A percentile compares a stretch with the other conserved stretches of the same genome.
These are phyloP conservation scores for Clonostachys byssicola DNA, from an alignment of 2,329 filamentous ascomycete genomes.

Conservation along the genomic window DNA sequence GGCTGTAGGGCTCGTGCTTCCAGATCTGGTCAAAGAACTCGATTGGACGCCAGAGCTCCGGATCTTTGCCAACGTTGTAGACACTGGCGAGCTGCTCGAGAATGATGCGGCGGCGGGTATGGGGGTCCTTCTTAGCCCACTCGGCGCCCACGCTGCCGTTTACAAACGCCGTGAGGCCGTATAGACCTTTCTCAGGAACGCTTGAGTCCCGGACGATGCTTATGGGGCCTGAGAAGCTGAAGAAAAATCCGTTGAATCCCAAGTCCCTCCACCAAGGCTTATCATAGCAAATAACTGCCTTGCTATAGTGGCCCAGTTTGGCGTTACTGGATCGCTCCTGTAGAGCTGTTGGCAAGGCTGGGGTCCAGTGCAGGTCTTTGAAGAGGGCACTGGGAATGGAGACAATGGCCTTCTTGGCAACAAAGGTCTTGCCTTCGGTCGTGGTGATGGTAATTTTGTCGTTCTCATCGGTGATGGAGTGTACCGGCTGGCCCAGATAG, in stretches of 20 bases:
- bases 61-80: constrained; percentile 12
- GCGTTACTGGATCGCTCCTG: constrained; percentile 24
- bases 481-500: constrained; percentile 10
- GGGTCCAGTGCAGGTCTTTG: constrained; percentile 37
- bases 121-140: constrained; percentile 21
- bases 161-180: constrained; percentile 34
- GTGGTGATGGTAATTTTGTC: constrained; percentile 10
- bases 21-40: constrained; percentile 25
- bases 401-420: constrained; percentile 33
- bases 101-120: constrained; percentile 19
- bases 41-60: constrained; percentile 10
- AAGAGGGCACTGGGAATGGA: constrained; percentile 45
- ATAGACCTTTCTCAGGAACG: constrained; percentile 18
- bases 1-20: constrained; percentile 23
- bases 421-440: constrained; percentile 12
- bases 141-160: constrained; percentile 25
- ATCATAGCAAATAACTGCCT: constrained; percentile 25
- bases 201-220: constrained; percentile 33
- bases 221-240: constrained; percentile 32
- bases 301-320: constrained; percentile 38
- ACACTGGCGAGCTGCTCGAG: constrained; percentile 24
- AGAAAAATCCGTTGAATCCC: constrained; percentile 28
- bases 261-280: constrained; percentile 27
- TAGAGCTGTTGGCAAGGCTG: constrained; percentile 30
- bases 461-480: constrained; percentile 12